Evolutionary conservation across 2,329 filamentous ascomycete genomes (phyloP), one percentile per base, ranked within the genome.

Genomic region (Xylaria multiplex): DNA sequence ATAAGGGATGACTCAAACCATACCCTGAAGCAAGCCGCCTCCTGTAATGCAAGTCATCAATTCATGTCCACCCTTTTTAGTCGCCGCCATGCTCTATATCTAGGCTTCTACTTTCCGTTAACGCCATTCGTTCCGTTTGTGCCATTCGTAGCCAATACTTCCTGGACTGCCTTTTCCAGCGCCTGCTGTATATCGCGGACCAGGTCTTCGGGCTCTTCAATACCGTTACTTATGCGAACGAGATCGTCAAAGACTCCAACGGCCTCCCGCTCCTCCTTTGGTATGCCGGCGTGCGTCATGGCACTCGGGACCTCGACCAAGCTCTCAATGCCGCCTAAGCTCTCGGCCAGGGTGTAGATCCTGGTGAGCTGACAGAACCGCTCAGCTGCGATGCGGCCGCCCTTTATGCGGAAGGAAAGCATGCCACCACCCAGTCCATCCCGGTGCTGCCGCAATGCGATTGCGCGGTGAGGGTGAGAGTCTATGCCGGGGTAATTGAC

Each of bases 251-350:
- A 98, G 37, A 99, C 93, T 67, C 96, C 96, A 0, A 96, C 93
- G 2, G 90, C 91, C 85, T 99, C 96, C 64, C 96, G 86, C 83
- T 97, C 89, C 67, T 93, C 93, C 78, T 87, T 88, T 56, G 96
- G 96, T 71, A 99, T 99, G 65, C 95, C 96, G 27, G 93, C 92
- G 80, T 99, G 96, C 19, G 96, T 99, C 96, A 99, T 99, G 81
- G 90, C 92, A 74, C 92, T 92, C 24, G 96, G 96, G 2, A 99
- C 88, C 82, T 99, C 96, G 73, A 94, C 90, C 68, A 99, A 84
- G 75, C 88, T 92, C 86, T 99, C 96, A 54, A 99, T 91, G 62
- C 95, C 96, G 67, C 96, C 96, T 27, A 99, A 82, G 65, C 89
- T 93, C 85, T 99, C 96, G 35, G 96, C 96, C 6, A 99, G 86